Percentiles rank a stretch among this genome's conserved stretches.
phyloP scores from a whole-genome alignment of 2,329 filamentous ascomycete species.

The Onygenales sp. region DNA sequence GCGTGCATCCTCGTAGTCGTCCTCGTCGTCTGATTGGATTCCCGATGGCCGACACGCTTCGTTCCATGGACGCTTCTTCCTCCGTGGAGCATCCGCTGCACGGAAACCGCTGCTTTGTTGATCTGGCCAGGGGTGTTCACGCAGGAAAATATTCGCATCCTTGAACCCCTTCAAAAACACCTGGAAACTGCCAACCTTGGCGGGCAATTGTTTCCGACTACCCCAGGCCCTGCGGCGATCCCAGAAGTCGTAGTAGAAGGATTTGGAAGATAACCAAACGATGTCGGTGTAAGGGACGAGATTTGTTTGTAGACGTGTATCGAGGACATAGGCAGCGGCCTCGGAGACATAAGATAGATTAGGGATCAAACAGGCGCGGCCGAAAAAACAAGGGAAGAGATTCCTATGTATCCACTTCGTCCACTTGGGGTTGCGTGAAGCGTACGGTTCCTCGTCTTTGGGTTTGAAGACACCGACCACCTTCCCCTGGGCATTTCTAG shows the following conservation, averaged over 20 bases:
- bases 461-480: conserved; percentile 98
- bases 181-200: conserved; percentile 92
- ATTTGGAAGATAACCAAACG: conserved; percentile 87
- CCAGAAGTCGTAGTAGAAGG: conserved; percentile 98
- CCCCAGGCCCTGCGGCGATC: conserved; percentile 79
- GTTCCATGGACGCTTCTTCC: conserved; percentile 65
- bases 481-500: conserved; percentile 80
- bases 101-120: conserved; percentile 64
- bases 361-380: conserved; percentile 87
- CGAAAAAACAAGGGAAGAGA: conserved; percentile 94
- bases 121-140: conserved; percentile 95
- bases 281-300: conserved; percentile 96
- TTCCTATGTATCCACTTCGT: conserved; percentile 99
- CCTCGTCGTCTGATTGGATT: conserved; percentile 51
- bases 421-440: conserved; percentile 95
- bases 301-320: conserved; percentile 78
- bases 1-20: conserved; percentile 43
- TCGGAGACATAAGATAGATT: conserved; percentile 97
- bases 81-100: conserved; percentile 55
- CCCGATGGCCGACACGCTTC: conserved; percentile 68
- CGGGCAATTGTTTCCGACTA: conserved; percentile 75
- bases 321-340: conserved; percentile 90
- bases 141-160: conserved; percentile 89
- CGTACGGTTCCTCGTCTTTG: conserved; percentile 97
- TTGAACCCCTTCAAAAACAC: conserved; percentile 96